Percentiles rank a stretch among this genome's conserved stretches.
phyloP scores from a whole-genome alignment of 371 early-diverging fungal genomes.

The Blakeslea trispora region DNA sequence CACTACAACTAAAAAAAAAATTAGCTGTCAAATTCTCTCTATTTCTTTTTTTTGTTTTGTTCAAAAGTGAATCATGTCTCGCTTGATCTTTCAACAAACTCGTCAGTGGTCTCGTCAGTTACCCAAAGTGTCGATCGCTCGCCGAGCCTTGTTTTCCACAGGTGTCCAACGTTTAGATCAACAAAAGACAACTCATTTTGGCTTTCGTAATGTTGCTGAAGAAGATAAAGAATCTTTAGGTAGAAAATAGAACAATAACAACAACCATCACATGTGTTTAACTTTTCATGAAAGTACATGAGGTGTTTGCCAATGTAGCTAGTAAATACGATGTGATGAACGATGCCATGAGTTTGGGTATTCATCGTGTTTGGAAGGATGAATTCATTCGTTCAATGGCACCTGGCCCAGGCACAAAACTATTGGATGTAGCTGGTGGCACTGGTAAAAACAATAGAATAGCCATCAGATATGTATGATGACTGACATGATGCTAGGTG shows the following conservation, averaged over 20 bases:
- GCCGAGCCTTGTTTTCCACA: conserved; percentile 16
- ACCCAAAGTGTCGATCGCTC: neutral
- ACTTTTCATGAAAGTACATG: conserved; percentile 67
- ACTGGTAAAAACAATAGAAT: conserved; percentile 85
- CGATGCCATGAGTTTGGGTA: conserved; percentile 92
- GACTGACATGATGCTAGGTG: no score
- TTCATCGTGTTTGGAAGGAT: conserved; percentile 96
- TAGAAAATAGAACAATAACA: conserved; percentile 35
- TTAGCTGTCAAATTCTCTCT: no score
- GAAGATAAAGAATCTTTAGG: conserved; percentile 84
- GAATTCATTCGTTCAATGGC: conserved; percentile 84
- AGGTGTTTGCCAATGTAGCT: conserved; percentile 93
- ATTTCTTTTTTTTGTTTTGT: no score
- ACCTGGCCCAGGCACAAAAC: conserved; percentile 81
- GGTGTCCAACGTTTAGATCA: conserved; percentile 8
- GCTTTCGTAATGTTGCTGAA: conserved; percentile 85
- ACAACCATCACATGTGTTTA: no score
- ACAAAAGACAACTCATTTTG: conserved; percentile 80
- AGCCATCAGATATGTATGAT: no score
- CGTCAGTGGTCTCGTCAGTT: conserved; percentile 1
- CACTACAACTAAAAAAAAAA: no score
- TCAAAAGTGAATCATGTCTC: conserved; percentile 3
- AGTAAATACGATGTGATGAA: conserved; percentile 96
- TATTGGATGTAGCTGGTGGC: conserved; percentile 97
- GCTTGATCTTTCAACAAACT: conserved; percentile 11